Evolutionary conservation across 1,284 basidiomycete genomes (phyloP), one percentile per base, ranked within the genome.

Genomic region (Moesziomyces aphidis): DNA sequence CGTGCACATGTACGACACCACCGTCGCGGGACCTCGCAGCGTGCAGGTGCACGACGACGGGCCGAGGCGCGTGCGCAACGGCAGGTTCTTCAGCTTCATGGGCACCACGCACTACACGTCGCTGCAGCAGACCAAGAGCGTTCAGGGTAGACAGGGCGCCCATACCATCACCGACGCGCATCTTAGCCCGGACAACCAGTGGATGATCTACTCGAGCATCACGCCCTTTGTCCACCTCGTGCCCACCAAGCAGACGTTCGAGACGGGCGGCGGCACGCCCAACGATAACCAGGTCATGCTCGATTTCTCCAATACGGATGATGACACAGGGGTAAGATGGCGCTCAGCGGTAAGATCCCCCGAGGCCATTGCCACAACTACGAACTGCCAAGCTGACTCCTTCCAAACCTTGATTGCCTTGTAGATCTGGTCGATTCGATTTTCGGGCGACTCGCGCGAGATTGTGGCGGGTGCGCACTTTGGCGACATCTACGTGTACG

Each of bases 381-480:
- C n/a, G 48, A 19, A 22, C 26, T 1, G 19, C 13, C 1, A 10
- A 10, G 47, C 52, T 65, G 47, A 51, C 53, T 8, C 21, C 21
- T 28, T 1, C 21, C 31, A n/a, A 46, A 6, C 36, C 34, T 2
- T 52, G 34, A 24, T 47, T 24, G 9, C 5, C 24, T 24, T 47
- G 34, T 42, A 88, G 86, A 93, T 98, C 60, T 98, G 93, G 91
- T 91, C 93, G 73, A 94, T 97, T 83, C 90, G 93, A 24, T 99
- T 98, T 84, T 97, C 94, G 36, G 94, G 95, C 15, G 95, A 98
- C 80, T 95, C 94, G 0, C 92, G 92, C 61, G 97, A 99, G 85
- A 90, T 98, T 34, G 87, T 90, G 9, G 89, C 89, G 0, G 89
- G 89, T 21, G 87, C 79, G 6, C 78, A 82, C 23, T 89, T 88